phyloP scores from a whole-genome alignment of 495 filamentous ascomycete species.

The Trichoderma asperelloides region DNA sequence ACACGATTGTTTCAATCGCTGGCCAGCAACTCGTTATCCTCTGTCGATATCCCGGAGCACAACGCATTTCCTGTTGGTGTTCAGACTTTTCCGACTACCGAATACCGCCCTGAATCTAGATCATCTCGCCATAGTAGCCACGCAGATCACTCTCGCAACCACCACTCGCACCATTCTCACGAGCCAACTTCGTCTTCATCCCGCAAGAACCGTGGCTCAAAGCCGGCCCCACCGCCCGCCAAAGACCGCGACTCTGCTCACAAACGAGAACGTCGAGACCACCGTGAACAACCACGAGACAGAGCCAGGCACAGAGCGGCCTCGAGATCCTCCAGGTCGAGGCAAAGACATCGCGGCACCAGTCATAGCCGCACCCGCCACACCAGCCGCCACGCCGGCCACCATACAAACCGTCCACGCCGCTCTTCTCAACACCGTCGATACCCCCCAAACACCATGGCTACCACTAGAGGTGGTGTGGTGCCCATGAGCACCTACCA shows the following conservation, averaged over 20 bases:
- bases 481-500: slow-evolving; percentile 14
- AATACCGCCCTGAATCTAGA: background rate
- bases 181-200: background rate
- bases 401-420: background rate
- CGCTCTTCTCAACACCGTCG: slow-evolving; percentile 10
- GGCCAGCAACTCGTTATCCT: background rate
- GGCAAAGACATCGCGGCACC: background rate
- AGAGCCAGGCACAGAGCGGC: background rate
- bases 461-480: slow-evolving; percentile 13
- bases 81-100: background rate
- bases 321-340: slow-evolving; percentile 1
- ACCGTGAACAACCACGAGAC: background rate
- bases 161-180: background rate
- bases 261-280: background rate
- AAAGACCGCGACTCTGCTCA: background rate
- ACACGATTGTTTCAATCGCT: background rate
- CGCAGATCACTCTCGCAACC: background rate
- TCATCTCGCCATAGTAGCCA: background rate
- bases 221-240: background rate
- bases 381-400: background rate
- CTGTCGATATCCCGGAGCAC: background rate
- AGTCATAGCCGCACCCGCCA: slow-evolving; percentile 1
- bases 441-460: slow-evolving; percentile 20
- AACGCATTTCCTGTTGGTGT: background rate
- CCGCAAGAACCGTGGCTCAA: background rate